Evolutionary conservation across 495 filamentous ascomycete genomes (phyloP).

Genomic region (Penicillium silybi): DNA sequence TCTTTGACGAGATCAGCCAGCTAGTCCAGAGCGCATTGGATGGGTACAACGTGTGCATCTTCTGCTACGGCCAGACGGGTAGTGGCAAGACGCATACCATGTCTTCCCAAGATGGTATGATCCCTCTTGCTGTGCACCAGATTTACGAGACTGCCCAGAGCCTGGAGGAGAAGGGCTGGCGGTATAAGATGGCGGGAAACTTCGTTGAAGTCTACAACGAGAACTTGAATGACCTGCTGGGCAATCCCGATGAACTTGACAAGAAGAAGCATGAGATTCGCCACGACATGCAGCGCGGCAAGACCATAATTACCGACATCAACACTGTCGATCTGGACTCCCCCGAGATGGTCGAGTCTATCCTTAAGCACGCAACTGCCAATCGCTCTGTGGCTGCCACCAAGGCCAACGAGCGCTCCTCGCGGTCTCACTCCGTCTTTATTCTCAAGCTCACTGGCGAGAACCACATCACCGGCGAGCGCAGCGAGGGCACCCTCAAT

Average conservation of each 20-base stretch:
- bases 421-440: conserved; percentile 92
- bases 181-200: conserved; percentile 87
- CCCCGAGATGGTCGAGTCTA: conserved; percentile 68
- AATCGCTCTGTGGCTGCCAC: conserved; percentile 94
- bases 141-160: conserved; percentile 83
- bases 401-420: conserved; percentile 92
- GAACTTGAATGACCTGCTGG: conserved; percentile 87
- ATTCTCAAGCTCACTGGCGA: conserved; percentile 84
- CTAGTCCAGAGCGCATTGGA: conserved; percentile 94
- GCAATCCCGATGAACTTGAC: conserved; percentile 67
- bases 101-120: conserved; percentile 92
- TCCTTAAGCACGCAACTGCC: conserved; percentile 70
- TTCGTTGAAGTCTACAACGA: conserved; percentile 99
- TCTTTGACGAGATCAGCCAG: conserved; percentile 97
- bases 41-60: conserved; percentile 98
- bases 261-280: conserved; percentile 91
- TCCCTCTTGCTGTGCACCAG: conserved; percentile 85
- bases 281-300: conserved; percentile 75
- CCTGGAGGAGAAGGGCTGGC: conserved; percentile 88
- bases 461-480: conserved; percentile 76
- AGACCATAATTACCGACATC: conserved; percentile 81
- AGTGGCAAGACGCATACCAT: conserved; percentile 97
- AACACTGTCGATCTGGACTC: conserved; percentile 75
- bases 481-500: conserved; percentile 90
- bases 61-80: conserved; percentile 97